Evolutionary conservation across 371 early-diverging fungal species (phyloP), one percentile per base, ranked within the genome.

Genomic region (Mitosporidium daphniae): DNA sequence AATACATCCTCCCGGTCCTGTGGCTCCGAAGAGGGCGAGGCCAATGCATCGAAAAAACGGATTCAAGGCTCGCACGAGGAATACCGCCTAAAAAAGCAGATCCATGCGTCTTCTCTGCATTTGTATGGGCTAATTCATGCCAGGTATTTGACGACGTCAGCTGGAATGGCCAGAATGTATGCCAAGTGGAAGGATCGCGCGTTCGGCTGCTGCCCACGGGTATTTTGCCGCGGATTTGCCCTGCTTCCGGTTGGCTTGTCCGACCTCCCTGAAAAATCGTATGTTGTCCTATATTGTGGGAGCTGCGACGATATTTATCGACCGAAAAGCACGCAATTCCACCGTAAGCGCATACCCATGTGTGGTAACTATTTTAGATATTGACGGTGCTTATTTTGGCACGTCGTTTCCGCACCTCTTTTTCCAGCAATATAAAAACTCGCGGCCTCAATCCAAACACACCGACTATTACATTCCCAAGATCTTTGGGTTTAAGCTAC

Each of bases 321-420:
- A 10, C 68, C 82, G 16, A 58, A 60, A 8, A 55, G 52, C 16
- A 48, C 57, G n/a, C 45, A 66, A 30, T 60, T 59, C 40, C 48
- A 50, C 10, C 43, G 45, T n/a, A n/a, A n/a, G n/a, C n/a, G n/a
- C n/a, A n/a, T n/a, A n/a, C n/a, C n/a, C n/a, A n/a, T n/a, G n/a
- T n/a, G n/a, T n/a, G n/a, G n/a, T n/a, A n/a, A n/a, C n/a, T n/a
- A n/a, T n/a, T n/a, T n/a, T n/a, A n/a, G n/a, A n/a, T 26, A 39
- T 89, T 19, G 89, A 89, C 52, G 82, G 94, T 21, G 80, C 89
- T 18, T 75, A 68, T 35, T 97, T 84, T 45, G 93, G 93, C 15
- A 71, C 72, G 12, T 71, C 86, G 15, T 80, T 94, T 47, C 73
- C 89, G 14, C 75, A 80, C 37, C 61, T 94, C 55, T 50, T 94